phyloP scores from a whole-genome alignment of 2,329 filamentous ascomycete genomes.

The Colletotrichum viniferum region DNA sequence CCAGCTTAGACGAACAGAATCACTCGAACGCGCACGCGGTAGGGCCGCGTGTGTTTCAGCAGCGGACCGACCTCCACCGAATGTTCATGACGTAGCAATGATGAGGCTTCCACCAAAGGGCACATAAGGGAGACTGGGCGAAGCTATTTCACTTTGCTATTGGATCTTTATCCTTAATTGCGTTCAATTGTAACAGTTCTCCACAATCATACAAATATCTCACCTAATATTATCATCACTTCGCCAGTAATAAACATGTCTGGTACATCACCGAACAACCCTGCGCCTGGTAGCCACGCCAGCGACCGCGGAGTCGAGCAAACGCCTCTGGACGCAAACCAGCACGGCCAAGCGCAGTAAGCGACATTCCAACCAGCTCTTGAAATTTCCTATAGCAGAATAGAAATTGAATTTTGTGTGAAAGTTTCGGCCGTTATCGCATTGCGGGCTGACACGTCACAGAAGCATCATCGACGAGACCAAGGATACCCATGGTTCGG shows the following conservation, averaged over 20 bases:
- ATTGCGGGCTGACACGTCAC: neutral
- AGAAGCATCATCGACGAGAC: constrained; percentile 21
- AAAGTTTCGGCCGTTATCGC: neutral
- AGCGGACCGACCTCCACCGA: neutral
- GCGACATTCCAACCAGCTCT: neutral
- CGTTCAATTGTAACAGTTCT: neutral
- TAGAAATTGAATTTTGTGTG: neutral
- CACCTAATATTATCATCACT: neutral
- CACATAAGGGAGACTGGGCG: neutral
- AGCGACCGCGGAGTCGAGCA: constrained; percentile 5
- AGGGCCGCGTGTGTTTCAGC: neutral
- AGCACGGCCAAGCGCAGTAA: constrained; percentile 16
- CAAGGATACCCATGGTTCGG: constrained; percentile 2
- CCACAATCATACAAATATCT: neutral
- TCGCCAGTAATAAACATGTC: neutral
- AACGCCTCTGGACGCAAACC: neutral
- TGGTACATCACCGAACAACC: constrained; percentile 2
- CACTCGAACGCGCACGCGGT: neutral
- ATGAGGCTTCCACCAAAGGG: neutral
- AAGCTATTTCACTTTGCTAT: neutral
- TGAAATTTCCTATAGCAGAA: neutral
- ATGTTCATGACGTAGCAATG: neutral
- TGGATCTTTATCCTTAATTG: neutral
- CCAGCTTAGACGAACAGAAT: neutral
- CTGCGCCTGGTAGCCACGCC: constrained; percentile 7